phyloP scores from a whole-genome alignment of 495 filamentous ascomycete species.

The Viridothelium virens region DNA sequence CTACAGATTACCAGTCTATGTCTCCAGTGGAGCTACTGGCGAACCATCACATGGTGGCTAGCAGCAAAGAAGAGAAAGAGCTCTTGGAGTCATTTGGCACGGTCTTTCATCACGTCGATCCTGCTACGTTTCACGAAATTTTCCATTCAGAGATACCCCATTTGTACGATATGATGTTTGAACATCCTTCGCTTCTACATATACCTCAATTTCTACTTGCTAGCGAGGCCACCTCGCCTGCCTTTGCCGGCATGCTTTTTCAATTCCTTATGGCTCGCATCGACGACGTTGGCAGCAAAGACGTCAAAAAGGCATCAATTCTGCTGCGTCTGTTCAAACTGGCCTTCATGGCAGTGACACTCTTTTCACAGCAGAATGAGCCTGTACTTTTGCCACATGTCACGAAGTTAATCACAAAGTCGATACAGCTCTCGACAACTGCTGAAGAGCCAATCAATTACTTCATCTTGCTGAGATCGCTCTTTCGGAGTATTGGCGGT shows the following conservation, averaged over 20 bases:
- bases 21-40: slow-evolving; percentile 83
- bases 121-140: slow-evolving; percentile 96
- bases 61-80: slow-evolving; percentile 93
- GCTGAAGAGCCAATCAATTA: slow-evolving; percentile 99
- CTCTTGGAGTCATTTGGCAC: slow-evolving; percentile 96
- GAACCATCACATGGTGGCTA: slow-evolving; percentile 85
- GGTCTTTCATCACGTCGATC: slow-evolving; percentile 97
- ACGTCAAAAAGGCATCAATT: slow-evolving; percentile 84
- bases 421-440: slow-evolving; percentile 87
- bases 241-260: slow-evolving; percentile 94
- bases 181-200: slow-evolving; percentile 87
- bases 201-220: slow-evolving; percentile 97
- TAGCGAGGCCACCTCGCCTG: slow-evolving; percentile 92
- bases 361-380: slow-evolving; percentile 92
- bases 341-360: slow-evolving; percentile 97
- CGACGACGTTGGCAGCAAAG: slow-evolving; percentile 84
- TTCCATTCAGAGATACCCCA: slow-evolving; percentile 81
- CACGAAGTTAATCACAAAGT: slow-evolving; percentile 89
- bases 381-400: slow-evolving; percentile 92
- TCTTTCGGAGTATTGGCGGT: slow-evolving; percentile 95
- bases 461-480: slow-evolving; percentile 81
- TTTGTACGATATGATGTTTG: slow-evolving; percentile 95
- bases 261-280: slow-evolving; percentile 96
- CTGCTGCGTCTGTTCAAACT: slow-evolving; percentile 93
- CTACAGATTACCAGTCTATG: slow-evolving; percentile 62